Evolutionary conservation across 495 filamentous ascomycete genomes (phyloP), one percentile per base, ranked within the genome.

Genomic region (Neurospora pannonica): DNA sequence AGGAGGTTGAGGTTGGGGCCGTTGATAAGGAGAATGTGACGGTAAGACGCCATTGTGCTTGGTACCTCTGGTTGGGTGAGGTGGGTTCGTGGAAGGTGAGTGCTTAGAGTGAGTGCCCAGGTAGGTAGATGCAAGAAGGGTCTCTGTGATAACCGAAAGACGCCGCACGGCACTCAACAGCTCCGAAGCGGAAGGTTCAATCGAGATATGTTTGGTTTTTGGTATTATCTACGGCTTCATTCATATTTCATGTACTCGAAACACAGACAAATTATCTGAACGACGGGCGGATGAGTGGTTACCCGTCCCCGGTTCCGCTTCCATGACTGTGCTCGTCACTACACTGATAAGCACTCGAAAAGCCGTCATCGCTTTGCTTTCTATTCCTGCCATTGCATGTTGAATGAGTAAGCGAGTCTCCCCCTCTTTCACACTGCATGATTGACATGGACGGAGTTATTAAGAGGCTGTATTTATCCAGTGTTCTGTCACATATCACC

Each of bases 1-100:
- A 93, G 87, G 76, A 94, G 90, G 84, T 92, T 94, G 79, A 94
- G 89, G 82, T 94, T 93, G n/a, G 90, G 90, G 39, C 91, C 91
- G 82, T 93, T 93, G 84, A 93, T 88, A 73, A 93, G 88, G 83
- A 93, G 90, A 81, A 93, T 88, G 70, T 84, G 87, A 79, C 86
- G 87, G 79, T 86, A 86, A 1, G 84, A 76, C 80, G 83, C 83
- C 36, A 74, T 79, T 24, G 28, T 11, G 5, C 48, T 15, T 15
- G 48, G 5, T 15, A 28, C 24, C 24, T 31, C 5, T 2, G 48
- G 48, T 60, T 60, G 48, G 48, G 48, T 24, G 5, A 13, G 48
- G 28, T 60, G 21, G 10, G 21, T 1, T 28, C 28, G 21, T 60
- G 21, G 46, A 1, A 24, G 11, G 28, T 24, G 11, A 15, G 10